Percentiles rank a stretch among this genome's conserved stretches.
Evolutionary conservation across 106 monocot species (phyloP).

Genomic region (Phalaenopsis aphrodite): DNA sequence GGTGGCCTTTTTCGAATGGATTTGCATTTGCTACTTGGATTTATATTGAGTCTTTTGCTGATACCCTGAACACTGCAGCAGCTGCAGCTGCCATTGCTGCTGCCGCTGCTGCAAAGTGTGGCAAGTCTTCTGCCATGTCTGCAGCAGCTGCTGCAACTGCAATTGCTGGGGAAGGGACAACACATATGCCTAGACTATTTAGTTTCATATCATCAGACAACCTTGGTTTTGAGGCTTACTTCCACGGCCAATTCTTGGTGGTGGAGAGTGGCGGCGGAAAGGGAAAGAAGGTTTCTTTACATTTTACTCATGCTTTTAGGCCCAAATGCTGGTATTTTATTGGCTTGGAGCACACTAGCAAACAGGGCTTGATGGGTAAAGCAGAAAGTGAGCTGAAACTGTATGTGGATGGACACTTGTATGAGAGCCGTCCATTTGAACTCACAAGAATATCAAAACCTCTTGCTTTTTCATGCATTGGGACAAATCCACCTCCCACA

Average conservation of each 20-base stretch:
- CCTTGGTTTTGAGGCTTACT: slow-evolving; percentile 90
- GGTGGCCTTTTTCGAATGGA: slow-evolving; percentile 94
- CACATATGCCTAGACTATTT: slow-evolving; percentile 97
- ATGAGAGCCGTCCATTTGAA: slow-evolving; percentile 90
- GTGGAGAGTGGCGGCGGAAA: slow-evolving; percentile 75
- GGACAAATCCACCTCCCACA: slow-evolving; percentile 96
- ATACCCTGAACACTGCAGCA: slow-evolving; percentile 89
- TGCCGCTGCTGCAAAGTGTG: slow-evolving; percentile 35
- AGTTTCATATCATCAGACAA: slow-evolving; percentile 95
- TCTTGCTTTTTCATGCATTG: slow-evolving; percentile 92
- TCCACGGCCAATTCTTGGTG: slow-evolving; percentile 97
- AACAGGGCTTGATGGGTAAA: slow-evolving; percentile 85
- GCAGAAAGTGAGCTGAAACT: slow-evolving; percentile 81
- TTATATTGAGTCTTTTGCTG: slow-evolving; percentile 91
- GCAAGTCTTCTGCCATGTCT: slow-evolving; percentile 86
- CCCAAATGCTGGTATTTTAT: slow-evolving; percentile 88
- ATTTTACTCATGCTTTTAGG: slow-evolving; percentile 89
- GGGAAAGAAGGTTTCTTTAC: slow-evolving; percentile 84
- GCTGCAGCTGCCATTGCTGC: slow-evolving; percentile 74
- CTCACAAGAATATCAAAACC: slow-evolving; percentile 85
- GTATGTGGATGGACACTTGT: slow-evolving; percentile 83
- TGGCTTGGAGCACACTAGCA: slow-evolving; percentile 82
- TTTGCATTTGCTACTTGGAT: slow-evolving; percentile 96
- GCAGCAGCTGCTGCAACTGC: slow-evolving; percentile 93
- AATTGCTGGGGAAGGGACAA: slow-evolving; percentile 92